These are phyloP conservation scores for Copromyces sp. DNA, from an alignment of 495 filamentous ascomycete genomes.

Conservation along the genomic window DNA sequence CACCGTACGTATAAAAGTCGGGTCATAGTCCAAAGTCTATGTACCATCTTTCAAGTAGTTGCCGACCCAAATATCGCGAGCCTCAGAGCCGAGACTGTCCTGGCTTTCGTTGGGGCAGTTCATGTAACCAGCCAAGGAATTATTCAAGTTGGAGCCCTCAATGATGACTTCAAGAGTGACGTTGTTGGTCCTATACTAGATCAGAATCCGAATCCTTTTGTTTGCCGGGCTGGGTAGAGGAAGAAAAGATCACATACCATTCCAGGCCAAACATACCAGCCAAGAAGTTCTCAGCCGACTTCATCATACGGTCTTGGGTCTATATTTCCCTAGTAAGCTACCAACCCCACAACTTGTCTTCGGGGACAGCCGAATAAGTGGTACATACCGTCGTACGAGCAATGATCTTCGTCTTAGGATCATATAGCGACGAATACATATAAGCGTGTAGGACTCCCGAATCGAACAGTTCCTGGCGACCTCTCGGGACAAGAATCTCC, in stretches of 20 bases:
- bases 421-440: conserved; percentile 51
- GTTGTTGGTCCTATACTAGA: conserved; percentile 30
- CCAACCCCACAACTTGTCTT: conserved; percentile 23
- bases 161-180: conserved; percentile 54
- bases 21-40: background rate
- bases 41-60: conserved; percentile 39
- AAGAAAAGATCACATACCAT: conserved; percentile 24
- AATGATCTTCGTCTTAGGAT: conserved; percentile 51
- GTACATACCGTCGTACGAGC: conserved; percentile 48
- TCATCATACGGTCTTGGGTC: conserved; percentile 62
- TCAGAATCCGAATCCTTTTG: conserved; percentile 28
- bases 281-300: conserved; percentile 62
- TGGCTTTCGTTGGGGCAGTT: conserved; percentile 52
- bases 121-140: conserved; percentile 46
- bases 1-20: background rate
- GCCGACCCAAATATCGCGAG: conserved; percentile 43
- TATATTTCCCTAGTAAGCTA: conserved; percentile 28
- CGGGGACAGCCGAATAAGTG: conserved; percentile 52
- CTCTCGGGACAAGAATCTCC: conserved; percentile 50
- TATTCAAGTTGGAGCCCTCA: conserved; percentile 56
- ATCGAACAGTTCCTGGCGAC: conserved; percentile 58
- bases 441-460: conserved; percentile 57
- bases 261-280: conserved; percentile 59
- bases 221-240: conserved; percentile 1
- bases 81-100: conserved; percentile 33